A percentile compares a stretch with the other conserved stretches of the same genome.
phyloP scores from a whole-genome alignment of 805 yeast species.

The Kodamaea jinghongensis region DNA sequence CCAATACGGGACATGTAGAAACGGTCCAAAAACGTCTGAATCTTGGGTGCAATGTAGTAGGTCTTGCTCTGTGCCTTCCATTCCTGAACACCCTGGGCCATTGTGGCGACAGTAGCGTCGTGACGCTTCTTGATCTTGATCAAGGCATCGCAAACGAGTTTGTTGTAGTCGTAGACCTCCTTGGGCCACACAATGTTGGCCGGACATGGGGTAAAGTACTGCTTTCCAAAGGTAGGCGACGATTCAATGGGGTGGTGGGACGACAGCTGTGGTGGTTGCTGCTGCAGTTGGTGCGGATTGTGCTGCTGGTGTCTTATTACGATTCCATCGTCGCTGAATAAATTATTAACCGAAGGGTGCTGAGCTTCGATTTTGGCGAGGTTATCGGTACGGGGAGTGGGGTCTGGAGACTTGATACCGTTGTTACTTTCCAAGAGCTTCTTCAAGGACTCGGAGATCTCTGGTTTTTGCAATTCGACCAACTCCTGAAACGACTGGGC shows the following conservation, averaged over 20 bases:
- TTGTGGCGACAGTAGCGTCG: conserved; percentile 89
- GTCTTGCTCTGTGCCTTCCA: conserved; percentile 63
- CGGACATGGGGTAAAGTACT: conserved; percentile 54
- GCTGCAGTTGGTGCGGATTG: background rate
- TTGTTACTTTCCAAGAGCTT: conserved; percentile 28
- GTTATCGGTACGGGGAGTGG: conserved; percentile 4
- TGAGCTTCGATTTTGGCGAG: conserved; percentile 6
- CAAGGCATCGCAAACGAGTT: conserved; percentile 60
- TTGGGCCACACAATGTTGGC: conserved; percentile 62
- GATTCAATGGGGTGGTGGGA: background rate
- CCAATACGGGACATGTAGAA: conserved; percentile 91
- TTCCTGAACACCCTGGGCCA: conserved; percentile 89
- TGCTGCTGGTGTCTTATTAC: conserved; percentile 8
- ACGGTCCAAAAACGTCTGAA: conserved; percentile 79
- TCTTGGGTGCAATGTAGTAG: conserved; percentile 60
- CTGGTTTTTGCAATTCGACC: conserved; percentile 60
- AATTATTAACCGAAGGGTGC: conserved; percentile 5
- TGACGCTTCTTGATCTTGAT: conserved; percentile 76
- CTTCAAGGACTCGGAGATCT: conserved; percentile 41
- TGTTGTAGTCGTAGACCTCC: conserved; percentile 71
- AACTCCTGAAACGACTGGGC: conserved; percentile 86
- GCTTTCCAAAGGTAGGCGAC: conserved; percentile 43
- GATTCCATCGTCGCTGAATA: conserved; percentile 10
- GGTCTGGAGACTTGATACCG: background rate
- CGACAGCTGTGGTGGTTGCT: background rate